Evolutionary conservation across 1,139 yeast genomes (phyloP), one percentile per base, ranked within the genome.

Genomic region (Debaryomyces sp.): DNA sequence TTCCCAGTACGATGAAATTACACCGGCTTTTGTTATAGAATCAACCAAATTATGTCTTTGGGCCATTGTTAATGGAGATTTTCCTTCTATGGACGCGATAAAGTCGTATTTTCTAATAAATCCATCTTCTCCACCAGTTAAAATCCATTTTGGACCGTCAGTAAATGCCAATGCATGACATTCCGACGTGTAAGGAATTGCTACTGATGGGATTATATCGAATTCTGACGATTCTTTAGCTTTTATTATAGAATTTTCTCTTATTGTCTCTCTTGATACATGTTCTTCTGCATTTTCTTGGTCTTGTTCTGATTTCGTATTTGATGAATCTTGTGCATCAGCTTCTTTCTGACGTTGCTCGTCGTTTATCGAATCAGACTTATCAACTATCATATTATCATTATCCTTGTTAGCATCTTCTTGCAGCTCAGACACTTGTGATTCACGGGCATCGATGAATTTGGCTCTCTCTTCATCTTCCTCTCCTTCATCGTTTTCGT

Each of bases 61-160:
- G 1, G 96, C 92, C 59, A 91, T 89, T 0, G 99, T 94, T 48
- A 94, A 71, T 2, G 96, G 95, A 5, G 88, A 74, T 59, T 88
- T 89, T 12, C 98, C 98, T 58, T 89, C 92, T 24, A 94, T 81
- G 0, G 97, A 87, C 33, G 86, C 87, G 41, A 85, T 79, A 55
- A 94, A 87, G 66, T 95, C 97, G 67, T 87, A 94, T 62, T 89
- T 89, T 45, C 99, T 74, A 38, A 94, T 88, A 59, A 85, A 89
- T 10, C 99, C 99, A 65, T 94, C 99, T 56, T 89, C 95, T 5
- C 99, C 99, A 18, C 99, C 99, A 1, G 97, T 87, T 59, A 92
- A 84, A 47, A 94, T 76, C 87, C 92, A 92, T 62, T 86, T 86
- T 42, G 94, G 86, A 7, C 96, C 96, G 61, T 82, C 83, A 1